phyloP scores from a whole-genome alignment of 306 rosid genomes.

The Cicer cuneatum region DNA sequence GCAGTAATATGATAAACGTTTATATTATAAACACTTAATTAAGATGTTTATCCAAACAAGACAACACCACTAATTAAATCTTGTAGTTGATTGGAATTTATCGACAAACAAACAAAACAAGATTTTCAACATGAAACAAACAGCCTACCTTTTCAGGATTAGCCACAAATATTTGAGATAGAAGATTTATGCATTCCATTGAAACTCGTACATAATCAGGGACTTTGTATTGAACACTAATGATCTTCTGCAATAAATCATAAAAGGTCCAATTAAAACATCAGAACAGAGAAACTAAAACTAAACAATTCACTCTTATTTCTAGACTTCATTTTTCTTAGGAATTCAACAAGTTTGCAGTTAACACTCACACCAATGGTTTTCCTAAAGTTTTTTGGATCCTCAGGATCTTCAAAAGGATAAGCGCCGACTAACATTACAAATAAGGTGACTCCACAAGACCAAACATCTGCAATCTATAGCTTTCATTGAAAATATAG shows the following conservation, averaged over 20 bases:
- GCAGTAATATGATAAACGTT: background rate
- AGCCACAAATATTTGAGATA: slow-evolving; percentile 75
- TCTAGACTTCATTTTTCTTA: slow-evolving; percentile 6
- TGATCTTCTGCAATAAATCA: slow-evolving; percentile 67
- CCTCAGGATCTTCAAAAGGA: slow-evolving; percentile 85
- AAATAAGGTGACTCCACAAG: slow-evolving; percentile 90
- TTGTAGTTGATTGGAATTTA: slow-evolving; percentile 6
- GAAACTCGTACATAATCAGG: slow-evolving; percentile 72
- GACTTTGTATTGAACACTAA: slow-evolving; percentile 66
- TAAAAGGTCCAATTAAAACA: slow-evolving; percentile 31
- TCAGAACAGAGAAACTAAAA: slow-evolving; percentile 19
- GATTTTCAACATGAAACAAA: slow-evolving; percentile 15
- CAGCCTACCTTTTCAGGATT: slow-evolving; percentile 69
- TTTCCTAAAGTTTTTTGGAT: slow-evolving; percentile 74
- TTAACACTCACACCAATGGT: slow-evolving; percentile 62
- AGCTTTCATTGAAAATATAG: slow-evolving; percentile 27
- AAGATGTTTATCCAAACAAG: background rate
- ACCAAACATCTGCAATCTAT: slow-evolving; percentile 95
- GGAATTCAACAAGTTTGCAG: slow-evolving; percentile 23
- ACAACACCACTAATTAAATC: background rate
- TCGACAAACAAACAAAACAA: slow-evolving; percentile 5
- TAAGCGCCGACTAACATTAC: slow-evolving; percentile 90
- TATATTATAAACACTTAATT: background rate
- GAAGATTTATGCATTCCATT: slow-evolving; percentile 69
- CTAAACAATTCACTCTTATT: slow-evolving; percentile 24